Conservation (phyloP, 2,329 filamentous ascomycete species). For the Fusarium sublunatum region DNA sequence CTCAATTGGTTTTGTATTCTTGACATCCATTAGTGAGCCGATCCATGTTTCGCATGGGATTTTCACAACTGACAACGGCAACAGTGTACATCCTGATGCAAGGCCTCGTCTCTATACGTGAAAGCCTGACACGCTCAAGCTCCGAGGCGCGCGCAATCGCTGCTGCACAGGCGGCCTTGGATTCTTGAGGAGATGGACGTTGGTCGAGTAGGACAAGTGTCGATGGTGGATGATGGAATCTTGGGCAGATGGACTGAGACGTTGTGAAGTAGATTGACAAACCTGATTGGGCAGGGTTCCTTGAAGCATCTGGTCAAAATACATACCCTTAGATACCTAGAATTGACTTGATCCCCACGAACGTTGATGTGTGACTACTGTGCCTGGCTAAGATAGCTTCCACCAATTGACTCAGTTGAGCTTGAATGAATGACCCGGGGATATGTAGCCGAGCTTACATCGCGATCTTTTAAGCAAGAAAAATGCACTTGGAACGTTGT, state of each 20-base stretch:
- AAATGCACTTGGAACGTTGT: constrained; percentile 18
- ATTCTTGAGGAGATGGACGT: constrained; percentile 23
- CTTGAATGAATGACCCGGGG: not conserved
- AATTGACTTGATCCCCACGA: constrained; percentile 21
- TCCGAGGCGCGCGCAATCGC: constrained; percentile 42
- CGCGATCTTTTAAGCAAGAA: constrained; percentile 8
- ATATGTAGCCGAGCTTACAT: not conserved
- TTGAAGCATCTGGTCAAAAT: not conserved
- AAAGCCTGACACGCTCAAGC: constrained; percentile 51
- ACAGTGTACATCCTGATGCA: constrained; percentile 62
- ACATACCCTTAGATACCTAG: constrained; percentile 24
- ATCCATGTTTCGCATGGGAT: not conserved
- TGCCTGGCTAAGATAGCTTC: not conserved
- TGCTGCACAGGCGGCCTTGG: constrained; percentile 42
- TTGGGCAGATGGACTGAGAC: not conserved
- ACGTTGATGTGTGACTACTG: not conserved
- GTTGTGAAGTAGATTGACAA: constrained; percentile 10
- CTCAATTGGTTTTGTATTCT: constrained; percentile 57
- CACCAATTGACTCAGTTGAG: not conserved
- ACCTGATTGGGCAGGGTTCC: not conserved
- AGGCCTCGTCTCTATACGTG: constrained; percentile 61
- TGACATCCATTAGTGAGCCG: constrained; percentile 59
- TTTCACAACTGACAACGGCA: constrained; percentile 30
- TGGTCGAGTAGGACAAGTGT: not conserved
- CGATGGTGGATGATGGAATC: not conserved